phyloP scores from a whole-genome alignment of 2,329 filamentous ascomycete genomes.

The Trichoderma sp. region DNA sequence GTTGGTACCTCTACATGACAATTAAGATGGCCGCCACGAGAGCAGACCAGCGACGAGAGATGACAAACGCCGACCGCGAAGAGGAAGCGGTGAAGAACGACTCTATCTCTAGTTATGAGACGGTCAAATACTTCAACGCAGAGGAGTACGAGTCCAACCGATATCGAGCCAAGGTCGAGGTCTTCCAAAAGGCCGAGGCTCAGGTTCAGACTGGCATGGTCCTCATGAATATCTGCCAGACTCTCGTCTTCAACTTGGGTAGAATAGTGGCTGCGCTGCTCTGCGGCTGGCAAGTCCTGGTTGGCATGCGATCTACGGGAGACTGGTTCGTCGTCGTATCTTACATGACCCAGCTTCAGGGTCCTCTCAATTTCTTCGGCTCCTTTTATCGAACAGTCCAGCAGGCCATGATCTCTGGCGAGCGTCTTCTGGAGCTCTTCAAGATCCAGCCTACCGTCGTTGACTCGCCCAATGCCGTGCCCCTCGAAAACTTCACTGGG shows the following conservation, averaged over 20 bases:
- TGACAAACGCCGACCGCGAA: slow-evolving; percentile 93
- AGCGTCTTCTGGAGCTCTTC: slow-evolving; percentile 92
- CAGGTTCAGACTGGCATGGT: slow-evolving; percentile 76
- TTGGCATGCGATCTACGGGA: slow-evolving; percentile 64
- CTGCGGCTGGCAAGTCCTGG: slow-evolving; percentile 74
- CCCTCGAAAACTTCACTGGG: slow-evolving; percentile 70
- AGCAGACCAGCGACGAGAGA: slow-evolving; percentile 84
- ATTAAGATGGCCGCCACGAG: slow-evolving; percentile 94
- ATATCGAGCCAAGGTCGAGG: slow-evolving; percentile 68
- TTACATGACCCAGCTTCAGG: slow-evolving; percentile 78
- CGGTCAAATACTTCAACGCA: slow-evolving; percentile 87
- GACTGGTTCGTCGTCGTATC: slow-evolving; percentile 73
- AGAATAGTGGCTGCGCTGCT: slow-evolving; percentile 72
- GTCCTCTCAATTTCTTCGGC: slow-evolving; percentile 83
- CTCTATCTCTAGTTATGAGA: slow-evolving; percentile 98
- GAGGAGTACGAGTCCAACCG: slow-evolving; percentile 76
- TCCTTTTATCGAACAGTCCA: slow-evolving; percentile 96
- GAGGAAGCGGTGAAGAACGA: slow-evolving; percentile 98
- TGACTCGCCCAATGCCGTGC: slow-evolving; percentile 67
- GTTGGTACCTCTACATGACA: slow-evolving; percentile 95
- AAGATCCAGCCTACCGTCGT: slow-evolving; percentile 92
- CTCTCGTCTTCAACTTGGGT: slow-evolving; percentile 76
- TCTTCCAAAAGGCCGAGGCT: slow-evolving; percentile 74
- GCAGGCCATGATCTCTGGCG: slow-evolving; percentile 95
- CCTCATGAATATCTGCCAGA: slow-evolving; percentile 79